Evolutionary conservation across 1,284 basidiomycete genomes (phyloP).

Genomic region (Cryptococcus sp.): DNA sequence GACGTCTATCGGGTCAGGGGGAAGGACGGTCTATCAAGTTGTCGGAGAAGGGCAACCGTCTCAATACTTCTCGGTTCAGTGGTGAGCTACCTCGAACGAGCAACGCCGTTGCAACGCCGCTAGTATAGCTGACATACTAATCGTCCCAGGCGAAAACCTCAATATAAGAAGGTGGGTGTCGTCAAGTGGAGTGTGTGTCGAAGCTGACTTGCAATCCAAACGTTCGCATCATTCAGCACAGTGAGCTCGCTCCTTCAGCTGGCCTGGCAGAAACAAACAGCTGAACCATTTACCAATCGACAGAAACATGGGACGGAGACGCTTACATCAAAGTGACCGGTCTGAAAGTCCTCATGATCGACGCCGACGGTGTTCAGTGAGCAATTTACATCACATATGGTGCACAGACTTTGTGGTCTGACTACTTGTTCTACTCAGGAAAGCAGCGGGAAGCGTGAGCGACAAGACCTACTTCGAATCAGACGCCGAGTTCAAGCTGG

Average conservation of each 20-base stretch:
- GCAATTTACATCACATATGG: conserved; percentile 9
- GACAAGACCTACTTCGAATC: conserved; percentile 19
- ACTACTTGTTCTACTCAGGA: conserved; percentile 20
- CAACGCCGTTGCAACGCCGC: too few relatives aligned
- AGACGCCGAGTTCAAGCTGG: conserved; percentile 59
- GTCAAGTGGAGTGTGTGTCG: not conserved
- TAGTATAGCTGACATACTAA: conserved; percentile 16
- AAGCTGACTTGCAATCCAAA: conserved; percentile 1
- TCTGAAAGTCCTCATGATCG: conserved; percentile 53
- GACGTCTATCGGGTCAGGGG: conserved; percentile 21
- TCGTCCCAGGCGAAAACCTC: conserved; percentile 47
- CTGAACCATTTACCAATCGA: too few relatives aligned
- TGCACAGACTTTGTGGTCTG: not conserved
- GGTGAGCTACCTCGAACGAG: conserved; percentile 32
- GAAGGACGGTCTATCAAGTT: conserved; percentile 27
- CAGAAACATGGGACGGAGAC: conserved; percentile 56
- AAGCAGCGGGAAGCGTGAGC: conserved; percentile 32
- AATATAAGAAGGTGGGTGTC: conserved; percentile 47
- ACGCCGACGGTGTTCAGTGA: conserved; percentile 54
- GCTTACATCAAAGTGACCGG: conserved; percentile 62
- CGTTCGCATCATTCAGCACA: conserved; percentile 35
- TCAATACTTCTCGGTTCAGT: conserved; percentile 47
- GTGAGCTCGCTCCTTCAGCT: conserved; percentile 26
- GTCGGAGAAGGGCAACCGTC: conserved; percentile 2
- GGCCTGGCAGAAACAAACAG: too few relatives aligned